Conservation (phyloP, 2,329 filamentous ascomycete species). For the Fusarium guadeloupense region DNA sequence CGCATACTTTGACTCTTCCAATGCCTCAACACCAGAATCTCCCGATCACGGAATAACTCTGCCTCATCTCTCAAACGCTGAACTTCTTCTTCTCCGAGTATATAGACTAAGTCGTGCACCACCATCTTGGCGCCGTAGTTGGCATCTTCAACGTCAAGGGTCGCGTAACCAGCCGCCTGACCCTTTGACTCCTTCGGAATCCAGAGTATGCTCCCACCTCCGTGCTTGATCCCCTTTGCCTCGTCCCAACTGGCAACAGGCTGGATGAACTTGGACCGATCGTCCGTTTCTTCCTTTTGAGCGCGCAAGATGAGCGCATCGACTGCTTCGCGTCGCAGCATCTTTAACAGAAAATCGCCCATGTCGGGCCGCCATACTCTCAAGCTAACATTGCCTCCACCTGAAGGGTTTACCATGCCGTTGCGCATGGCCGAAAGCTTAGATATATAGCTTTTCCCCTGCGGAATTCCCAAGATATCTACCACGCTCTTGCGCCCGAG, state of each 20-base stretch:
- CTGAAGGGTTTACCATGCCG: slow-evolving; percentile 40
- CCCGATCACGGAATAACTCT: slow-evolving; percentile 48
- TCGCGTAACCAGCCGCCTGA: slow-evolving; percentile 54
- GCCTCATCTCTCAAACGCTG: slow-evolving; percentile 51
- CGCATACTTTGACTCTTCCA: slow-evolving; percentile 52
- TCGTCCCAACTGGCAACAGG: slow-evolving; percentile 57
- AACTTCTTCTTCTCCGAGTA: slow-evolving; percentile 61
- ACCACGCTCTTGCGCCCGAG: slow-evolving; percentile 45
- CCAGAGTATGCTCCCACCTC: slow-evolving; percentile 60
- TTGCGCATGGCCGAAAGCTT: slow-evolving; percentile 35
- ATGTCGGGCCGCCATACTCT: slow-evolving; percentile 61
- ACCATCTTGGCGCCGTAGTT: slow-evolving; percentile 52
- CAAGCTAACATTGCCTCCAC: neutral
- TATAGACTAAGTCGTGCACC: slow-evolving; percentile 61
- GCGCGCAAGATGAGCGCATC: slow-evolving; percentile 53
- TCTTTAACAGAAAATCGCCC: slow-evolving; percentile 60
- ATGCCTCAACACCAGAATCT: slow-evolving; percentile 54
- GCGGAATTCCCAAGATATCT: slow-evolving; percentile 33
- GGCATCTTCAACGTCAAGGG: slow-evolving; percentile 52
- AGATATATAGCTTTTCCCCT: neutral
- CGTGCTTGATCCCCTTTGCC: slow-evolving; percentile 46
- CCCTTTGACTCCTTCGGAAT: slow-evolving; percentile 37
- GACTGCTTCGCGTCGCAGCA: slow-evolving; percentile 59
- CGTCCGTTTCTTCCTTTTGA: slow-evolving; percentile 5
- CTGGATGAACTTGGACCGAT: slow-evolving; percentile 50